Evolutionary conservation across 2,329 filamentous ascomycete genomes (phyloP), one percentile per base, ranked within the genome.

Genomic region (Fusarium sp.): DNA sequence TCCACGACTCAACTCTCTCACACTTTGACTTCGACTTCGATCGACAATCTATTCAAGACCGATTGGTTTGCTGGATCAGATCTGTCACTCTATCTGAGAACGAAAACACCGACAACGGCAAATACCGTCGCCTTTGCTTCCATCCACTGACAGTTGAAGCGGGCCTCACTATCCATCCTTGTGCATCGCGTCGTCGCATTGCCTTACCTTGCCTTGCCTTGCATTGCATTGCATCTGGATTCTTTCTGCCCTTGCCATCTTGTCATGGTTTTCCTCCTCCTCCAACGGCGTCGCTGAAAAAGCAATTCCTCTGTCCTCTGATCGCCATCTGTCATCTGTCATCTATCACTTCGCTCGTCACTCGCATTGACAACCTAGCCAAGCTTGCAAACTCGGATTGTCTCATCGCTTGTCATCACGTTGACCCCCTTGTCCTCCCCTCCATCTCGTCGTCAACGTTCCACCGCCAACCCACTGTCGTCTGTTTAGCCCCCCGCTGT

Each of bases 381-480:
- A 53, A 53, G 28, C 37, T 56, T 48, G 44, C 63, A 70, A 60
- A 64, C 63, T 69, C 53, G 58, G 50, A 66, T 48, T 70, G 68
- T 70, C 59, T 71, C 68, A 70, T 70, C 55, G 50, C 24, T 47
- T 70, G 63, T 48, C 59, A 57, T 70, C 68, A 65, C 68, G 44
- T 68, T 63, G 67, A 63, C 66, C 70, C 69, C 63, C 57, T 71
- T 73, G 65, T 71, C 65, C 66, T 71, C 66, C 73, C 70, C 69
- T 74, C 66, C 70, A 66, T 64, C 68, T 69, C 47, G 47, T 66
- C 56, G 41, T 60, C 49, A 28, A 57, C 61, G 72, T 74, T 75
- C 62, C 72, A 74, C 72, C 64, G 56, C 57, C 50, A 74, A 63
- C 68, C 70, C 69, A 69, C 63, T 67, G 72, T 66, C 71, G 69